Base-by-base conservation (phyloP, 495 filamentous ascomycete species). In the Melanomma pulvis-pyrius region DNA sequence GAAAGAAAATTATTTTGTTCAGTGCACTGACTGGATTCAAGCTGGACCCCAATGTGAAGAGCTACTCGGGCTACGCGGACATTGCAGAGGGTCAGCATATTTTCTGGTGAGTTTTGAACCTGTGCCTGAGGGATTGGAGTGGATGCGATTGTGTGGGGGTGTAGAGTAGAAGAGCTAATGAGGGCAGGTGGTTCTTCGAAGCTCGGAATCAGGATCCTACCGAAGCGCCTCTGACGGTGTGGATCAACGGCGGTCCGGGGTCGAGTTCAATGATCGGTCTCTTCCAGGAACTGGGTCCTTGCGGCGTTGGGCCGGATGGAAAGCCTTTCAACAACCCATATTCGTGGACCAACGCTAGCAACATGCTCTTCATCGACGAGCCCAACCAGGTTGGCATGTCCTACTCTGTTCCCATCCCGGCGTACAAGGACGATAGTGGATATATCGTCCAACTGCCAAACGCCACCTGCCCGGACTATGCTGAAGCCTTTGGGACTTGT, bases 191-290 rank as follows among this genome's bases (percentile, higher is more conserved):
- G 79, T 82, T 80, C 61, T 73, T 81, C 34, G 79, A 81, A 66
- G 78, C 80, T 11, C 63, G 78, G 22, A 77, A 82, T 25, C 59
- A 79, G 36, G 68, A 74, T 53, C 78, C 80, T 11, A 60, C 73
- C 30, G 68, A 72, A 1, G 78, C 80, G 6, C 80, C 80, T 2
- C 65, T 80, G 30, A 78, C 78, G 17, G 72, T 80, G n/a, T 90
- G 86, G 86, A 79, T 90, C 70, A 88, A 87, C 77, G 87, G 87
- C 65, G 87, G 87, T 11, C 86, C 87, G 12, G 87, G 54, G 54
- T 69, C 71, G 30, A 71, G 63, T 46, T 72, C 66, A 30, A 76
- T 79, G 75, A 74, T 79, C 44, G 78, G 78, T 4, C 47, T 79
- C 15, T 79, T 78, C 66, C 70, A 77, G 50, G 78, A 79, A 63